Conservation (phyloP, 306 rosid species). For the Inga laurina region DNA sequence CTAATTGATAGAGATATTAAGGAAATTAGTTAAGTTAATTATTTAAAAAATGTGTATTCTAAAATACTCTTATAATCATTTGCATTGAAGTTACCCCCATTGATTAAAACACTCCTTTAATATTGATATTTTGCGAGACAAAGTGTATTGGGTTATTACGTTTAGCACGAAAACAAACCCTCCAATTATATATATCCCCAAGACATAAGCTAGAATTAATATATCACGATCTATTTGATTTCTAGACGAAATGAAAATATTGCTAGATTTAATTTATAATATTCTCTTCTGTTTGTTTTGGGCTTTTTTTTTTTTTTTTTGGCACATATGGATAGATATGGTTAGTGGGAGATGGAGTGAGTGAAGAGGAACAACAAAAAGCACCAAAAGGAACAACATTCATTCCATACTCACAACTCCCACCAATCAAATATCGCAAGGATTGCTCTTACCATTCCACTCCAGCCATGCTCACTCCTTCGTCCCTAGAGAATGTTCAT, state of each 20-base stretch:
- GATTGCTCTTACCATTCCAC: slow-evolving; percentile 71
- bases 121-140: not conserved
- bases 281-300: not conserved
- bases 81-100: no score
- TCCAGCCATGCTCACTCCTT: slow-evolving; percentile 66
- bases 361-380: slow-evolving; percentile 53
- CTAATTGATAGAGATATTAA: not conserved
- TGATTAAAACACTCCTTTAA: not conserved
- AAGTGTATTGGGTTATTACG: no score
- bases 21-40: not conserved
- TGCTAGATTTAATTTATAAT: not conserved
- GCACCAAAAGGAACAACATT: slow-evolving; percentile 76
- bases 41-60: no score
- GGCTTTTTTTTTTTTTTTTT: not conserved
- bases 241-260: not conserved
- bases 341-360: slow-evolving; percentile 77
- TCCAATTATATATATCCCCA: not conserved
- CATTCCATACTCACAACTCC: slow-evolving; percentile 79
- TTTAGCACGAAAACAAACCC: no score
- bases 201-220: not conserved
- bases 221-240: not conserved
- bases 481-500: slow-evolving; percentile 54
- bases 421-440: slow-evolving; percentile 58
- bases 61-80: not conserved
- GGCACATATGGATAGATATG: slow-evolving; percentile 40